phyloP scores from a whole-genome alignment of 768 basidiomycete species.

The Lactifluus echinatus region DNA sequence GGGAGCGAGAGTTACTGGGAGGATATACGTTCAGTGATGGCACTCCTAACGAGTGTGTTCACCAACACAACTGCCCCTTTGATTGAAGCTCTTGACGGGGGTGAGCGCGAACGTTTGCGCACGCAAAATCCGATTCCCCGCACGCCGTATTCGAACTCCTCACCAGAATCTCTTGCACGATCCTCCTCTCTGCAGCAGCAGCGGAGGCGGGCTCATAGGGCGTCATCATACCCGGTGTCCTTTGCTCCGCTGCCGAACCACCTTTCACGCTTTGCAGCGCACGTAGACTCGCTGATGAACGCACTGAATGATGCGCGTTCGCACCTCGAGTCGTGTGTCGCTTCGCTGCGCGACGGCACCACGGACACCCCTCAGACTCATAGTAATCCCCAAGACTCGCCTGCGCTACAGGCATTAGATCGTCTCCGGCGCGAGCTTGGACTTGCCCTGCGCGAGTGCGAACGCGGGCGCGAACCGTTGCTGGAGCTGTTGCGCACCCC shows the following conservation, averaged over 20 bases:
- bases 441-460: conserved; percentile 70
- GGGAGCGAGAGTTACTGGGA: conserved; percentile 63
- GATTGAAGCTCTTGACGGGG: conserved; percentile 51
- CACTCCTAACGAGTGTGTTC: conserved; percentile 56
- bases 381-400: conserved; percentile 21
- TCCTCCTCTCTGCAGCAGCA: neutral
- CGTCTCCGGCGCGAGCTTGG: conserved; percentile 69
- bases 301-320: no score
- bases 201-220: conserved; percentile 6
- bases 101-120: conserved; percentile 42
- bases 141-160: conserved; percentile 8
- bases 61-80: conserved; percentile 57
- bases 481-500: conserved; percentile 47
- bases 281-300: no score
- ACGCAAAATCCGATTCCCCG: conserved; percentile 41
- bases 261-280: no score
- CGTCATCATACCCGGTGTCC: conserved; percentile 25
- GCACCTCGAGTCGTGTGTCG: no score
- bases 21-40: conserved; percentile 69
- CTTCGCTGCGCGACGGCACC: no score
- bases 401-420: conserved; percentile 65
- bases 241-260: no score
- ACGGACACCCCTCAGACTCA: neutral
- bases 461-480: conserved; percentile 63
- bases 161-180: neutral